Conservation (phyloP, 805 yeast species). For the Kluyveromyces starmeri region DNA sequence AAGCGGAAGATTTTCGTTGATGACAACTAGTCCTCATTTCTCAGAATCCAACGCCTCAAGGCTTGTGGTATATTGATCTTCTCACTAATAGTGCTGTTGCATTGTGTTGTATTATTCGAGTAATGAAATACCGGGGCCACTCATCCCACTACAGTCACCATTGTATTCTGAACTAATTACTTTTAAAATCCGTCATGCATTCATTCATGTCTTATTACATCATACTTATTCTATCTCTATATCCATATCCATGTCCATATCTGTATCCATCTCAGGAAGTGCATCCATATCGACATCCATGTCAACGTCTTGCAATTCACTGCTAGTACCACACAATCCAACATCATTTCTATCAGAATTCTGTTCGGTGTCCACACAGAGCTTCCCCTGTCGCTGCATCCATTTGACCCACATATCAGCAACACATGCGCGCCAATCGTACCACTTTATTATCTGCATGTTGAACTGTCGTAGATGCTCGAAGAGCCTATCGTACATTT, state of each 20-base stretch:
- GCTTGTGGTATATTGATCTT: too few species aligned
- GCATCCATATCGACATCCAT: constrained; percentile 3
- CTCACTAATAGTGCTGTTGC: too few species aligned
- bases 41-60: too few species aligned
- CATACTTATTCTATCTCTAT: constrained; percentile 6
- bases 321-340: too few species aligned
- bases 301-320: neutral
- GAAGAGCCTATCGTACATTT: constrained; percentile 18
- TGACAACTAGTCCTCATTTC: constrained; percentile 20
- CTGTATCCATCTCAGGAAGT: constrained; percentile 11
- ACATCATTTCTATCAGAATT: too few species aligned
- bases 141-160: too few species aligned
- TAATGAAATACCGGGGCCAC: too few species aligned
- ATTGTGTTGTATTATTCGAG: too few species aligned
- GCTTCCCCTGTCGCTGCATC: constrained; percentile 14
- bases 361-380: too few species aligned
- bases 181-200: too few species aligned
- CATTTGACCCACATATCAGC: constrained; percentile 27
- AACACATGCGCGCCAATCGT: constrained; percentile 13
- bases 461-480: constrained; percentile 20
- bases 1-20: constrained; percentile 32
- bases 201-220: too few species aligned
- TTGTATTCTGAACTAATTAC: too few species aligned
- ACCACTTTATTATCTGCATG: constrained; percentile 25
- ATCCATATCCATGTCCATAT: constrained; percentile 11